Percentiles rank a stretch among this genome's conserved stretches.
phyloP scores from a whole-genome alignment of 2,329 filamentous ascomycete species.

The Elsinoe australis region DNA sequence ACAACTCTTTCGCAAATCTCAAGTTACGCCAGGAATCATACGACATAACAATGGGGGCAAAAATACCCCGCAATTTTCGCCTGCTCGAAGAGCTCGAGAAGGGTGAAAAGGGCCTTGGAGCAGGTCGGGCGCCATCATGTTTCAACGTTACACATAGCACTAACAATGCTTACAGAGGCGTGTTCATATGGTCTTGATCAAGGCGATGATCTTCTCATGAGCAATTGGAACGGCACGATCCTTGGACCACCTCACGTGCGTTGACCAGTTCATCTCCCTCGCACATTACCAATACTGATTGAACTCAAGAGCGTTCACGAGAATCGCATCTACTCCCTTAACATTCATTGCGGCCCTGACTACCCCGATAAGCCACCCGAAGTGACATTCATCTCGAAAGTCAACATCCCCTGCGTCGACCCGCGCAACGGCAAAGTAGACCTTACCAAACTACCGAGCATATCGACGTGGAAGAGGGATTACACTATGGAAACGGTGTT shows the following conservation, averaged over 20 bases:
- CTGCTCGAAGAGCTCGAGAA: conserved; percentile 97
- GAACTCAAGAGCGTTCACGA: conserved; percentile 74
- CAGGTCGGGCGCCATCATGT: conserved; percentile 48
- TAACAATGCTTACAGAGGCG: conserved; percentile 55
- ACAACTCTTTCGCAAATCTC: not conserved
- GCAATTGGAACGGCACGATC: conserved; percentile 97
- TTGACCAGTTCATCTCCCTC: conserved; percentile 31
- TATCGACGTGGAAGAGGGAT: conserved; percentile 83
- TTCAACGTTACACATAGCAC: conserved; percentile 1
- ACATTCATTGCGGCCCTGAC: conserved; percentile 83
- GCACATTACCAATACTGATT: not conserved
- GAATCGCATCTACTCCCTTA: conserved; percentile 97
- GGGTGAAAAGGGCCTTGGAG: conserved; percentile 93
- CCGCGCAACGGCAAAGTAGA: conserved; percentile 71
- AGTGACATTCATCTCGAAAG: conserved; percentile 85
- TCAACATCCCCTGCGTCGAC: conserved; percentile 95
- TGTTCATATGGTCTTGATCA: conserved; percentile 96
- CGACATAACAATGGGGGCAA: conserved; percentile 49
- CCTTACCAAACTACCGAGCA: conserved; percentile 70
- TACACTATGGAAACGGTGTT: conserved; percentile 93
- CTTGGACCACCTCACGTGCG: conserved; percentile 90
- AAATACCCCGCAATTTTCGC: conserved; percentile 92
- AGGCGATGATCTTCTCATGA: conserved; percentile 91
- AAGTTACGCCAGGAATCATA: not conserved
- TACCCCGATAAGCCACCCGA: conserved; percentile 87